Evolutionary conservation across 2,329 filamentous ascomycete genomes (phyloP), one percentile per base, ranked within the genome.

Genomic region (Moelleriella libera): DNA sequence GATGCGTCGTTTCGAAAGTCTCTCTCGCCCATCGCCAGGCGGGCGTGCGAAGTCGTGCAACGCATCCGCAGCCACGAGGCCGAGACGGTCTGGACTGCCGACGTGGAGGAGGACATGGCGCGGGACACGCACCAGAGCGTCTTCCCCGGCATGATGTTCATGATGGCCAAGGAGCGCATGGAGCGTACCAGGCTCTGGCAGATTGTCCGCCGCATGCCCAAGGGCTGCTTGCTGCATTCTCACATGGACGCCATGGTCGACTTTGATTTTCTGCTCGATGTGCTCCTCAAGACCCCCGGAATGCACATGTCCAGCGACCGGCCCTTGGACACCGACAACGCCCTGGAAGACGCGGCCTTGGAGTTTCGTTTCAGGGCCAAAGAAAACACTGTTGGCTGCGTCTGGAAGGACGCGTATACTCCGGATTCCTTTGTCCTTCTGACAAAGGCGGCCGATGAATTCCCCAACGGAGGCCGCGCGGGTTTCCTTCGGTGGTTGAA

Each of bases 91-190:
- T 95, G 88, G 89, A 88, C 82, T 8, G 71, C 76, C 32, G 75
- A 78, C 43, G 77, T 84, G 45, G 84, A 90, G 56, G 81, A 89
- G 58, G 72, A 72, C 43, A 68, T 88, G 3, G 80, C 82, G 4
- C 74, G 76, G 52, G 67, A 78, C 48, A 68, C 65, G n/a, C 63
- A 79, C 55, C 74, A 78, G 51, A 78, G 80, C 54, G 69, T 90
- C 45, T 87, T 85, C 60, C 88, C 88, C 0, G 89, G 89, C 9
- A 94, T 95, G 83, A 92, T 94, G 85, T 96, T 95, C 65, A 82
- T 78, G 37, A 73, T 90, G 37, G 88, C 88, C 55, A 90, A 88
- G 63, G 76, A 81, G n/a, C 78, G 80, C 39, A 94, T 95, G 79
- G 87, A 94, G 64, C 72, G 73, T 55, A 94, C 87, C 11, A 81